phyloP scores from a whole-genome alignment of 2,329 filamentous ascomycete genomes.

The Ascochyta viciae-villosae region DNA sequence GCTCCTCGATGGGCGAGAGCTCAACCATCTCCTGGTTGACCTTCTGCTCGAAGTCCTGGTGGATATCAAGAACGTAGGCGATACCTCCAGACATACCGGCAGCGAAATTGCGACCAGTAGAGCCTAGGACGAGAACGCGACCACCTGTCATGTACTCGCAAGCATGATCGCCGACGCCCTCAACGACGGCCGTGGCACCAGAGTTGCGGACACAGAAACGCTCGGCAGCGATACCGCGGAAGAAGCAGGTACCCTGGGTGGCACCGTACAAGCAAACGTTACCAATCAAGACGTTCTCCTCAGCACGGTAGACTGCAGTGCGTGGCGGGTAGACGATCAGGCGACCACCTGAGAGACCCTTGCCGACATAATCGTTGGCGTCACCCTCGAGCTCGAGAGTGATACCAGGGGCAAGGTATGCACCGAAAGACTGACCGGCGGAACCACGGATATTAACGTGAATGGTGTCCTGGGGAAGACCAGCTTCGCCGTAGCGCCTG shows the following conservation, averaged over 20 bases:
- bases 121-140: constrained; percentile 83
- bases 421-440: constrained; percentile 95
- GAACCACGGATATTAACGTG: constrained; percentile 97
- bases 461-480: constrained; percentile 89
- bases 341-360: constrained; percentile 91
- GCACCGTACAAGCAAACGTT: constrained; percentile 96
- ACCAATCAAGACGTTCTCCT: constrained; percentile 92
- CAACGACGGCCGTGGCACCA: constrained; percentile 92
- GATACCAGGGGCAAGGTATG: constrained; percentile 89
- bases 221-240: constrained; percentile 95
- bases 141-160: constrained; percentile 99
- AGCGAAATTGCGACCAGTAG: constrained; percentile 94
- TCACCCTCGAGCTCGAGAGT: constrained; percentile 96
- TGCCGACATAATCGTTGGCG: constrained; percentile 95
- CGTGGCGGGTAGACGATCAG: constrained; percentile 93
- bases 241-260: constrained; percentile 89
- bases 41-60: constrained; percentile 88
- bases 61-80: constrained; percentile 89
- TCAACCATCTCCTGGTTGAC: constrained; percentile 99
- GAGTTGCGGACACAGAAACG: constrained; percentile 97
- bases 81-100: constrained; percentile 99
- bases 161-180: constrained; percentile 94
- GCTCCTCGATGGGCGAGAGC: constrained; percentile 81
- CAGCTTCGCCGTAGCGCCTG: constrained; percentile 87
- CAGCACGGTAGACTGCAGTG: constrained; percentile 89